A percentile compares a stretch with the other conserved stretches of the same genome.
phyloP scores from a whole-genome alignment of 805 yeast species.

The Schizosaccharomyces japonicus region DNA sequence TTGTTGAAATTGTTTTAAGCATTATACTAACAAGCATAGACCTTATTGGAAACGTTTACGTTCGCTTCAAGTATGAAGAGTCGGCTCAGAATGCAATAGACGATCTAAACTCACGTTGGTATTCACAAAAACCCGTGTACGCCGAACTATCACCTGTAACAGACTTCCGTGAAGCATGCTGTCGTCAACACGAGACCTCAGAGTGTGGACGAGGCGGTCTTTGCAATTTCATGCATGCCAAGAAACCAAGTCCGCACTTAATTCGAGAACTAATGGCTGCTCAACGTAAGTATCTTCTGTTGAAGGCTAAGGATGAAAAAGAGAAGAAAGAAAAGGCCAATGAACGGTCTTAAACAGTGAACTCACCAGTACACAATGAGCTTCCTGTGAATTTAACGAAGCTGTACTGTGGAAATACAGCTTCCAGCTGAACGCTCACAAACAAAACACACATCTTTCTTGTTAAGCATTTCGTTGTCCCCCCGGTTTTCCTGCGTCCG shows the following conservation, averaged over 20 bases:
- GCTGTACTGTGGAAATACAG: no score
- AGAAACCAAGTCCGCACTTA: conserved; percentile 27
- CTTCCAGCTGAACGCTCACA: no score
- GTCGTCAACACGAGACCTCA: conserved; percentile 42
- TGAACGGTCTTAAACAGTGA: no score
- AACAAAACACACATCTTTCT: no score
- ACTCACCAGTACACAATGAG: no score
- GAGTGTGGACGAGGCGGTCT: conserved; percentile 56
- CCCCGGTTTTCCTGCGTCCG: no score
- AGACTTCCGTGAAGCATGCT: conserved; percentile 45
- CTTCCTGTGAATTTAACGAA: no score
- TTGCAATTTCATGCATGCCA: conserved; percentile 71
- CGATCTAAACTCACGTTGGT: conserved; percentile 60
- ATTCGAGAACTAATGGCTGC: conserved; percentile 18
- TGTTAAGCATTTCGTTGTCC: no score
- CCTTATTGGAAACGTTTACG: conserved; percentile 65
- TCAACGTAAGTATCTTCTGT: conserved; percentile 8
- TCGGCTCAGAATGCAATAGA: conserved; percentile 39
- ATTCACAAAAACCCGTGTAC: conserved; percentile 49
- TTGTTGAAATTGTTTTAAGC: not conserved
- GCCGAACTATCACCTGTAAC: conserved; percentile 58
- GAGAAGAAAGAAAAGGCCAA: no score
- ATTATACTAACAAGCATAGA: conserved; percentile 14
- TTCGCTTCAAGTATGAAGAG: conserved; percentile 29
- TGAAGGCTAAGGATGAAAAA: not conserved